A percentile compares a stretch with the other conserved stretches of the same genome.
Conservation (phyloP, 208 protist species). For the Angomonas desouzai region DNA sequence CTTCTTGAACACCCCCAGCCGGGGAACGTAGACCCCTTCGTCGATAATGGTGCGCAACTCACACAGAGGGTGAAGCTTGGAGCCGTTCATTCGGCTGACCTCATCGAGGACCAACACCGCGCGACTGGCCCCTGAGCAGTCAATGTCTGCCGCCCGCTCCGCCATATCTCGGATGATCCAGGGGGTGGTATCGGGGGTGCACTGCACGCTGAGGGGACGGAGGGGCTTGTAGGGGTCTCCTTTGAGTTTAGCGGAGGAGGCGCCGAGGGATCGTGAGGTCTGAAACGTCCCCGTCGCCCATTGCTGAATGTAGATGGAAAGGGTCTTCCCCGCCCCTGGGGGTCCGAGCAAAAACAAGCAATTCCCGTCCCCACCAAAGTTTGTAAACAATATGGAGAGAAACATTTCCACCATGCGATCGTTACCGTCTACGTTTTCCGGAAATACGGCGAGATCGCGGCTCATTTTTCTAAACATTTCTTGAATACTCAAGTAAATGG, state of each 20-base stretch:
- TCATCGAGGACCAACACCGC: not conserved
- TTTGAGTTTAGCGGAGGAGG: not conserved
- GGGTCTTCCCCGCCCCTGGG: not conserved
- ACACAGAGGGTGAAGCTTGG: not conserved
- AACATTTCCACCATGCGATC: not conserved
- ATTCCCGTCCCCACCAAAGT: conserved; percentile 2
- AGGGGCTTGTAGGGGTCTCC: not conserved
- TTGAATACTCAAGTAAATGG: not conserved
- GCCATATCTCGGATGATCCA: not conserved
- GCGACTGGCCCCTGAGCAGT: not conserved
- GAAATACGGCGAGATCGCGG: not conserved
- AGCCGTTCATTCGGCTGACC: conserved; percentile 5
- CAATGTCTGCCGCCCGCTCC: not conserved
- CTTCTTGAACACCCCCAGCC: not conserved
- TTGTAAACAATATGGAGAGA: conserved; percentile 3
- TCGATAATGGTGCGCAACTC: not conserved
- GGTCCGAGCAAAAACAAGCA: conserved; percentile 1
- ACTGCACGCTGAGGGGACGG: conserved; percentile 3
- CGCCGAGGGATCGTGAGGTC: not conserved
- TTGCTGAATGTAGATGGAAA: conserved; percentile 3
- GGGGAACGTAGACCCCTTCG: not conserved
- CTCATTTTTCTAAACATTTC: not conserved
- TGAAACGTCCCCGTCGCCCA: not conserved
- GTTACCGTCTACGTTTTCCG: conserved; percentile 2
- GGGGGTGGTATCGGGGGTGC: not conserved